Base-by-base conservation (phyloP, 2,329 filamentous ascomycete genomes). In the Penicillium polonicum region DNA sequence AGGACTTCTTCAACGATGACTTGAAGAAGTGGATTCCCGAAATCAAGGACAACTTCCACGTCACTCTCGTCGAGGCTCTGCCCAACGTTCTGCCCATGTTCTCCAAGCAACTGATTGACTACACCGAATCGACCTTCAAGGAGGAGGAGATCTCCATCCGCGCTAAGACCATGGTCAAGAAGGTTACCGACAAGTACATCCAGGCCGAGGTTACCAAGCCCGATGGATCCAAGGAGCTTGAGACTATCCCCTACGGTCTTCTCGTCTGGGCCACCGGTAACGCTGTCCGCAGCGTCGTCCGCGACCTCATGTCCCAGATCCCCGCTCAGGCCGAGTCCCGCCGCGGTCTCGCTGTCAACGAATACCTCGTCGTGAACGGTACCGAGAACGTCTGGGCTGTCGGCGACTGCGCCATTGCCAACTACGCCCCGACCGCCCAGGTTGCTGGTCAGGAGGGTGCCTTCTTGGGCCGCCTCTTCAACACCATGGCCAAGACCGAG, bases 81-180 rank as follows among this genome's bases (percentile, higher is more conserved):
- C 94, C 94, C 69, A 97, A 95, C 76, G 92, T 82, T 52, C 85
- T 99, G 65, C 94, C 94, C 70, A 96, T 92, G 84, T 99, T 99
- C 84, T 96, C 91, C 76, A 97, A 97, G 85, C 92, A 96, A 78
- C 83, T 99, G 72, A 97, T 99, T 73, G 94, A 99, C 72, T 99
- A 99, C 83, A 99, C 94, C 68, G 94, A 99, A 81, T 93, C 92
- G 78, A 97, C 93, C 46, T 95, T 99, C 82, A 94, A 96, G 80
- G 94, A 99, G 82, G 94, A 99, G 79, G 92, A 92, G 74, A 99
- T 99, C 74, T 88, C 91, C 68, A 96, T 99, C 79, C 89, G 91
- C 78, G 96, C 94, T 69, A 97, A 97, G 86, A 97, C 94, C 65
- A 95, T 96, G 88, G 94, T 99, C 75, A 97, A 97, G 85, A 92